Evolutionary conservation across 495 filamentous ascomycete species (phyloP).

Genomic region (Pseudotulostoma volvatum): DNA sequence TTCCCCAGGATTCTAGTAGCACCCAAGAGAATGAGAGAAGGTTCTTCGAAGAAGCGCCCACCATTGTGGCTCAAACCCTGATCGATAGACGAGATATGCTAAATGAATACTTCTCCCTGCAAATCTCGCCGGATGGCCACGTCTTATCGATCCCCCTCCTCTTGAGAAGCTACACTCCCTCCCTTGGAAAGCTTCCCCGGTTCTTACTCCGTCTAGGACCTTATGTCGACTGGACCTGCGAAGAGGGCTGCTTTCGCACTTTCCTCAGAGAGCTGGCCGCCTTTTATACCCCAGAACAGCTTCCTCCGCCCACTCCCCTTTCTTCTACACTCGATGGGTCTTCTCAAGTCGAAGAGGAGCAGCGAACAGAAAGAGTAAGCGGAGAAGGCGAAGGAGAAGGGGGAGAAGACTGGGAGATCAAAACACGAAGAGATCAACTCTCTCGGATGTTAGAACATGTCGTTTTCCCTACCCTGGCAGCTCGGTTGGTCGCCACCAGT

Average conservation of each 20-base stretch:
- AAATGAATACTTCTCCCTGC: slow-evolving; percentile 76
- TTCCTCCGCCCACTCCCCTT: slow-evolving; percentile 39
- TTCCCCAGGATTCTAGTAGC: slow-evolving; percentile 20
- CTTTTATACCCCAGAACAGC: slow-evolving; percentile 79
- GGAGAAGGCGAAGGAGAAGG: slow-evolving; percentile 6
- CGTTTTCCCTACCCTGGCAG: slow-evolving; percentile 77
- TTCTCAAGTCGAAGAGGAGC: slow-evolving; percentile 1
- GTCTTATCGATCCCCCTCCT: slow-evolving; percentile 68
- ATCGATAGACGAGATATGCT: slow-evolving; percentile 73
- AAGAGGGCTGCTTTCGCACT: slow-evolving; percentile 71
- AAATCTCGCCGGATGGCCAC: slow-evolving; percentile 64
- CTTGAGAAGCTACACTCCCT: slow-evolving; percentile 75
- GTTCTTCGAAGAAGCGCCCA: slow-evolving; percentile 51
- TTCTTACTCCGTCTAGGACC: slow-evolving; percentile 85
- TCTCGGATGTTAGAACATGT: slow-evolving; percentile 59
- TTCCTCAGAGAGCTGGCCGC: slow-evolving; percentile 78
- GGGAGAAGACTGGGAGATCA: slow-evolving; percentile 13
- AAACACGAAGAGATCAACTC: slow-evolving; percentile 45
- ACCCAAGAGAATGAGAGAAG: too few species aligned
- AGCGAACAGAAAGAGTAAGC: background rate
- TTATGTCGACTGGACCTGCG: slow-evolving; percentile 69
- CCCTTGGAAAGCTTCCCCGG: slow-evolving; percentile 67
- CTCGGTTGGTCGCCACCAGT: slow-evolving; percentile 69
- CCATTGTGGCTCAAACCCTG: slow-evolving; percentile 42
- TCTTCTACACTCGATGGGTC: slow-evolving; percentile 4